A percentile compares a stretch with the other conserved stretches of the same genome.
These are phyloP conservation scores for Akebia trifoliata DNA, from an alignment of 164 flowering plant genomes.

Conservation along the genomic window DNA sequence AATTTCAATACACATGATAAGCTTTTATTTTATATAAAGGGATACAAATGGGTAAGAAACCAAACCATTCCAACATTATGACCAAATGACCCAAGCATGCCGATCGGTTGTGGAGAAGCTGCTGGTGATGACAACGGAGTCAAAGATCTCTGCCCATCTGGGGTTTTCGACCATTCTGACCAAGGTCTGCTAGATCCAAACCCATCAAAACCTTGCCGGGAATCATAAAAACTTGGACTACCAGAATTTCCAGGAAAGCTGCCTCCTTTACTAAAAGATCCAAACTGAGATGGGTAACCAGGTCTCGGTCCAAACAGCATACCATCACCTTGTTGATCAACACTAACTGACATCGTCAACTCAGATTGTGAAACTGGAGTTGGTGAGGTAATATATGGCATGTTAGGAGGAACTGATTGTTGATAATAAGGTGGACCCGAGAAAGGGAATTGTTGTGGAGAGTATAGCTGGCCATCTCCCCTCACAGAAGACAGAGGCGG, in stretches of 20 bases:
- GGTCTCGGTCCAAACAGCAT: constrained; percentile 59
- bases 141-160: constrained; percentile 61
- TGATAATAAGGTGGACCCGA: constrained; percentile 70
- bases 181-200: constrained; percentile 60
- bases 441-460: constrained; percentile 51
- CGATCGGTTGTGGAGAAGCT: constrained; percentile 60
- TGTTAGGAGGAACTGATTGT: constrained; percentile 54
- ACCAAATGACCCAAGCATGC: constrained; percentile 56
- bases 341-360: constrained; percentile 34
- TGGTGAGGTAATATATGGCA: constrained; percentile 59
- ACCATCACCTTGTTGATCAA: constrained; percentile 52
- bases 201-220: constrained; percentile 57
- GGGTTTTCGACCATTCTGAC: constrained; percentile 64
- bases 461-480: constrained; percentile 45
- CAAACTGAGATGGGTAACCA: constrained; percentile 45
- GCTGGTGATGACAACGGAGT: constrained; percentile 57
- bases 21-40: not conserved
- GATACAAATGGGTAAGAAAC: constrained; percentile 5
- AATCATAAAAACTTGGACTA: constrained; percentile 47
- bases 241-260: constrained; percentile 44
- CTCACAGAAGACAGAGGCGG: constrained; percentile 68
- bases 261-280: constrained; percentile 53
- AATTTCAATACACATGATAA: not conserved
- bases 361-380: constrained; percentile 66
- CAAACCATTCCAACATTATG: constrained; percentile 58